Conservation (phyloP, 495 filamentous ascomycete genomes). For the Polyplosphaeria fusca region DNA sequence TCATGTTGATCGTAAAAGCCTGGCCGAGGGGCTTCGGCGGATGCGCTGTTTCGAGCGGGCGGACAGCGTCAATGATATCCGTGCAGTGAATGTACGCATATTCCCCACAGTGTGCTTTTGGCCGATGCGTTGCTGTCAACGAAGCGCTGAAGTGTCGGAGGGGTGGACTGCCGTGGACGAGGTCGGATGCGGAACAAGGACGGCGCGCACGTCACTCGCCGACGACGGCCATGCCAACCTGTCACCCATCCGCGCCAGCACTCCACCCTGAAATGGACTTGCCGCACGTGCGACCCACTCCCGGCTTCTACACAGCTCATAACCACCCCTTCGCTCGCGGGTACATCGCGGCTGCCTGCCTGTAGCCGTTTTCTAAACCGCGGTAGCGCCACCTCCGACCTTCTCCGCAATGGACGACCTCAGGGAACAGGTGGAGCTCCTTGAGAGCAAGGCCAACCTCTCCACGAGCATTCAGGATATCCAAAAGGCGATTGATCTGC, state of each 20-base stretch:
- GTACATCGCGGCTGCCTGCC: not conserved
- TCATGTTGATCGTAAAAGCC: constrained; percentile 14
- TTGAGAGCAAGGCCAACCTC: constrained; percentile 68
- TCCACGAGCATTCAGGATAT: constrained; percentile 70
- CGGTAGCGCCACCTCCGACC: constrained; percentile 2
- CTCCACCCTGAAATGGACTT: constrained; percentile 6
- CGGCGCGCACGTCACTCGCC: not conserved
- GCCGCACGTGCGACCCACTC: not conserved
- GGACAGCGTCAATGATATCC: no score
- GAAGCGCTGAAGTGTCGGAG: no score
- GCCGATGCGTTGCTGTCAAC: no score
- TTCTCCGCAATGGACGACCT: constrained; percentile 62
- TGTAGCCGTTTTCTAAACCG: constrained; percentile 6
- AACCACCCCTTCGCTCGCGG: not conserved
- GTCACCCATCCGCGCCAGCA: constrained; percentile 2
- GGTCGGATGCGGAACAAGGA: no score
- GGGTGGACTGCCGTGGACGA: no score
- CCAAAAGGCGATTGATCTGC: constrained; percentile 71
- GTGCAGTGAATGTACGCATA: no score
- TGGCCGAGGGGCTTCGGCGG: not conserved
- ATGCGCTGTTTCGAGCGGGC: no score
- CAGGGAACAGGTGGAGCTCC: constrained; percentile 46
- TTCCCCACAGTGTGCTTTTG: no score
- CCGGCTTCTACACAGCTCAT: not conserved
- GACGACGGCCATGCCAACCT: not conserved